phyloP scores from a whole-genome alignment of 2,329 filamentous ascomycete genomes.

The Dryadomyces sulphureus region DNA sequence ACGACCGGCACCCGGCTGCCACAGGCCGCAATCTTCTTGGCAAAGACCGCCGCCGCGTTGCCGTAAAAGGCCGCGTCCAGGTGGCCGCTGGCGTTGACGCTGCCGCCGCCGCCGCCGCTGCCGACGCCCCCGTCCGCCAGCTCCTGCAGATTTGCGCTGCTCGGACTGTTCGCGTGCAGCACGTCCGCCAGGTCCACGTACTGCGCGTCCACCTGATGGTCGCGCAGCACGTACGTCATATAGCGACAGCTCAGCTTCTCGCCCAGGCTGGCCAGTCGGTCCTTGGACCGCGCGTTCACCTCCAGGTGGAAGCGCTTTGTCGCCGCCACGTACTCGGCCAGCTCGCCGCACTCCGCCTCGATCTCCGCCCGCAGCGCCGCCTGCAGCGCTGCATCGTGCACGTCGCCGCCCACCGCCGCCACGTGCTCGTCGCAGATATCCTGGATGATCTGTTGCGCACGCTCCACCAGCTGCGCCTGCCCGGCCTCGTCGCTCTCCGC shows the following conservation, averaged over 20 bases:
- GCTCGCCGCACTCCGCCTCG: slow-evolving; percentile 62
- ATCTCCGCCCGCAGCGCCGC: slow-evolving; percentile 50
- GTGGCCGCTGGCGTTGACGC: slow-evolving; percentile 17
- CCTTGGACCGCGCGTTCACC: slow-evolving; percentile 64
- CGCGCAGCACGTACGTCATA: slow-evolving; percentile 72
- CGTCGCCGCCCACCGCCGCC: slow-evolving; percentile 48
- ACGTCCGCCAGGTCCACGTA: slow-evolving; percentile 69
- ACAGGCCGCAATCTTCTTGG: slow-evolving; percentile 49
- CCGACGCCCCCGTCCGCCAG: neutral
- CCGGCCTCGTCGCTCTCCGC: slow-evolving; percentile 29
- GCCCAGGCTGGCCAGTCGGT: slow-evolving; percentile 84
- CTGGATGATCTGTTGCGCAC: slow-evolving; percentile 62
- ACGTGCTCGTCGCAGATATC: slow-evolving; percentile 76
- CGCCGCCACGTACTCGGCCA: slow-evolving; percentile 57
- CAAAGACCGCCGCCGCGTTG: slow-evolving; percentile 44
- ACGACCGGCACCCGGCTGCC: slow-evolving; percentile 51
- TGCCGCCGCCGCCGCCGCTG: neutral
- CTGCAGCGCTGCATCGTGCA: slow-evolving; percentile 41
- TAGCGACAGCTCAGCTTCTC: slow-evolving; percentile 92
- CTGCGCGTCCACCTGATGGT: slow-evolving; percentile 68
- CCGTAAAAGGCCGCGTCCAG: slow-evolving; percentile 59
- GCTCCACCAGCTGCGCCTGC: slow-evolving; percentile 38
- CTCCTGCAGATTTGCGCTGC: neutral
- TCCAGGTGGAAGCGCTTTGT: slow-evolving; percentile 55
- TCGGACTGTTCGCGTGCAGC: slow-evolving; percentile 6